A percentile compares a stretch with the other conserved stretches of the same genome.
Conservation (phyloP, 371 early-diverging fungal species). For the Mucor racemosus region DNA sequence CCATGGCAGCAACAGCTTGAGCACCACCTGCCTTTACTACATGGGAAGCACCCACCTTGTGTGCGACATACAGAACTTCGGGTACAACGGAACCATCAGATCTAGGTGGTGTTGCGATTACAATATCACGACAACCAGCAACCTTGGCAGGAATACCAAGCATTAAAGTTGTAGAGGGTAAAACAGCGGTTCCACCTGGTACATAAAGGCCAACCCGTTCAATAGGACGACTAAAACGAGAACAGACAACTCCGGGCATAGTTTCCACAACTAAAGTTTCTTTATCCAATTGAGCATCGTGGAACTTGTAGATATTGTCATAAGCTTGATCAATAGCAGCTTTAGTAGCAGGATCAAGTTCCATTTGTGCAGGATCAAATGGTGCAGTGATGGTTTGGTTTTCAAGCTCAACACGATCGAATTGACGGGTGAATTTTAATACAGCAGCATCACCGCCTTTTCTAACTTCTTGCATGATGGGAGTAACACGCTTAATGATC, state of each 20-base stretch:
- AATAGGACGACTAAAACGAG: slow-evolving; percentile 91
- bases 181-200: slow-evolving; percentile 97
- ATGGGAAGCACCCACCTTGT: slow-evolving; percentile 92
- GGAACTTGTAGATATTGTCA: slow-evolving; percentile 92
- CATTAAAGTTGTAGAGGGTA: slow-evolving; percentile 96
- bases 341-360: slow-evolving; percentile 70
- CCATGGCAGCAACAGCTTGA: slow-evolving; percentile 98
- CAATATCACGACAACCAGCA: slow-evolving; percentile 94
- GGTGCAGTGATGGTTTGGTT: slow-evolving; percentile 82
- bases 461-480: slow-evolving; percentile 89
- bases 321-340: slow-evolving; percentile 94
- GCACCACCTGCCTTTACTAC: slow-evolving; percentile 96
- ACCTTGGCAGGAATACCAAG: slow-evolving; percentile 97
- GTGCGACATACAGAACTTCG: slow-evolving; percentile 97
- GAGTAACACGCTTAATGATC: slow-evolving; percentile 84
- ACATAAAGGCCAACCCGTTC: slow-evolving; percentile 97
- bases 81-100: slow-evolving; percentile 90
- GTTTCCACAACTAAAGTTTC: slow-evolving; percentile 86
- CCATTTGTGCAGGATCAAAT: slow-evolving; percentile 73
- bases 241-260: slow-evolving; percentile 95
- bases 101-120: slow-evolving; percentile 96
- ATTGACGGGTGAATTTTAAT: slow-evolving; percentile 83
- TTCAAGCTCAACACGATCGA: slow-evolving; percentile 84
- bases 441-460: slow-evolving; percentile 87
- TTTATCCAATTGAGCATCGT: slow-evolving; percentile 87